These are phyloP conservation scores for Jaapia argillacea DNA, from an alignment of 768 basidiomycete genomes.

Conservation along the genomic window DNA sequence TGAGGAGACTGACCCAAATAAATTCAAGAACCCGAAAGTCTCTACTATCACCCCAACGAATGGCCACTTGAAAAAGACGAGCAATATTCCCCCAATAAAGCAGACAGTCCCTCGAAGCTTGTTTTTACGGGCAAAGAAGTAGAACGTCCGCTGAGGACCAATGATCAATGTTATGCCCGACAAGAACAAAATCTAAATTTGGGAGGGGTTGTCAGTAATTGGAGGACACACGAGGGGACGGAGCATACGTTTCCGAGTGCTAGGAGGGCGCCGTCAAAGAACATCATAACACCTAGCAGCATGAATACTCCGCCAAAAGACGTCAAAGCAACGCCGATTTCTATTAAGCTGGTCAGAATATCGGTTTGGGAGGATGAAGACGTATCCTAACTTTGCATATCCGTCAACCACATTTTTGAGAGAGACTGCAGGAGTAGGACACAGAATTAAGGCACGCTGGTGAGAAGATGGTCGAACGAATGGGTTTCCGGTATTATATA, in stretches of 20 bases:
- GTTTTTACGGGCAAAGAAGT: constrained; percentile 94
- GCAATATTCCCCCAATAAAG: constrained; percentile 82
- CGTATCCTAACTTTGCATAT: constrained; percentile 45
- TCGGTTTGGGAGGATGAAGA: neutral
- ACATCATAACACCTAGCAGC: constrained; percentile 89
- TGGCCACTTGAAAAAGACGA: constrained; percentile 94
- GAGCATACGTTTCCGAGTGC: constrained; percentile 91
- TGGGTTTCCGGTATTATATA: too few species aligned
- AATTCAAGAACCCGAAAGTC: constrained; percentile 92
- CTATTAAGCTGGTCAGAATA: constrained; percentile 27
- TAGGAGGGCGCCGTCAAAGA: constrained; percentile 92
- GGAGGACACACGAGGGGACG: constrained; percentile 4
- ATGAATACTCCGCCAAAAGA: constrained; percentile 94
- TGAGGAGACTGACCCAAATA: constrained; percentile 74
- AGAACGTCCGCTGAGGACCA: constrained; percentile 93
- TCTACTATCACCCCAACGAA: constrained; percentile 91
- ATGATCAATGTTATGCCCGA: constrained; percentile 94
- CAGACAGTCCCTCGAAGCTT: constrained; percentile 87
- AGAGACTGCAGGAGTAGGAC: too few species aligned
- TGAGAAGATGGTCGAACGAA: too few species aligned
- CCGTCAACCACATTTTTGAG: constrained; percentile 51
- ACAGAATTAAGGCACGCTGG: too few species aligned
- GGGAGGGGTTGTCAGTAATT: neutral
- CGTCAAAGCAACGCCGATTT: constrained; percentile 95
- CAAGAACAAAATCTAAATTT: constrained; percentile 76